Conservation (phyloP, 2,329 filamentous ascomycete species). For the Beauveria asiatica region DNA sequence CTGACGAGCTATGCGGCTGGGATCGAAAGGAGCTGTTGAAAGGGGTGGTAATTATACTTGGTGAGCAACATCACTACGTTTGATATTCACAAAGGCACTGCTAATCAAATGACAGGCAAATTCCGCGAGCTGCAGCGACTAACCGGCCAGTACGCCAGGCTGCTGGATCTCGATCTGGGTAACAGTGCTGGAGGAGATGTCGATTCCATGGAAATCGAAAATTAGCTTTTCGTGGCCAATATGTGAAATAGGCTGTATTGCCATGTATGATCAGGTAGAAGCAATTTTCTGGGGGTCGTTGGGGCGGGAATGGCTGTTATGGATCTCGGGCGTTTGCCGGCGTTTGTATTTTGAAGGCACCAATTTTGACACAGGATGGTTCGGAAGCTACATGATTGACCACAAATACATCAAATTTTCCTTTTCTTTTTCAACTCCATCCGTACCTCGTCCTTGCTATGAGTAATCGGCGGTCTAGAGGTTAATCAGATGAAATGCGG, state of each 20-base stretch:
- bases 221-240: slow-evolving; percentile 13
- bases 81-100: not conserved
- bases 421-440: not conserved
- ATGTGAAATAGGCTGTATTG: not conserved
- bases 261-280: slow-evolving; percentile 7
- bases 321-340: slow-evolving; percentile 9
- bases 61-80: slow-evolving; percentile 43
- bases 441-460: not conserved
- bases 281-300: not conserved
- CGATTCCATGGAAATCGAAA: slow-evolving; percentile 35
- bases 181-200: slow-evolving; percentile 33
- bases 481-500: not conserved
- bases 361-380: not conserved
- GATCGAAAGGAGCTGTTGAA: slow-evolving; percentile 77
- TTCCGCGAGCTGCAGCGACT: slow-evolving; percentile 88
- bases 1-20: slow-evolving; percentile 81
- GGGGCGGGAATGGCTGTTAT: not conserved
- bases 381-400: not conserved
- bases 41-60: slow-evolving; percentile 85
- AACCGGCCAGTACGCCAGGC: slow-evolving; percentile 86
- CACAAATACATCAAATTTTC: not conserved
- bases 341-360: slow-evolving; percentile 4
- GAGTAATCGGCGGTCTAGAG: not conserved
- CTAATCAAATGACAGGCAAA: slow-evolving; percentile 59
- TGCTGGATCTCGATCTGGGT: slow-evolving; percentile 56